Percentiles rank a stretch among this genome's conserved stretches.
phyloP scores from a whole-genome alignment of 805 yeast species.

The Scheffersomyces amazonensis region DNA sequence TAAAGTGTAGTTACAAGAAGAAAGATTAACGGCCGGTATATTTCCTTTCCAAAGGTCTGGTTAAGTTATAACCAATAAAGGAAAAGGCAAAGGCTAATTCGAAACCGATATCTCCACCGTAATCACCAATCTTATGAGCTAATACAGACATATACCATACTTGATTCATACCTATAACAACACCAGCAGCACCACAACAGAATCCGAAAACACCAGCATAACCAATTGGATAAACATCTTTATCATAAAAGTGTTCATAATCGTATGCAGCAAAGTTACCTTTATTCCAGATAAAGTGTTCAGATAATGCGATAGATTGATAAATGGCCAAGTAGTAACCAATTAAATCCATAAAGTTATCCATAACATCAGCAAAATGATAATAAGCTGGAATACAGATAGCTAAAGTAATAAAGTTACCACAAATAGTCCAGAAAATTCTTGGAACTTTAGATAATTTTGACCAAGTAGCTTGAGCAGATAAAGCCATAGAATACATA shows the following conservation, averaged over 20 bases:
- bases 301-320: constrained; percentile 70
- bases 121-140: constrained; percentile 56
- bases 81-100: constrained; percentile 71
- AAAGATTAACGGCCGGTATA: constrained; percentile 24
- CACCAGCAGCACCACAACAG: constrained; percentile 83
- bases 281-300: constrained; percentile 76
- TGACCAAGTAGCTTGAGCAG: constrained; percentile 83
- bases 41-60: constrained; percentile 66
- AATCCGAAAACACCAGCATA: constrained; percentile 75
- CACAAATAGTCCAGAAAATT: constrained; percentile 74
- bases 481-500: constrained; percentile 85
- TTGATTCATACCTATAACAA: constrained; percentile 84
- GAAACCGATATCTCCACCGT: constrained; percentile 86
- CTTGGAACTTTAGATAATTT: constrained; percentile 75
- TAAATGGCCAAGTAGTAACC: constrained; percentile 90
- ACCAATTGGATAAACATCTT: constrained; percentile 66
- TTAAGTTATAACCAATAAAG: constrained; percentile 54
- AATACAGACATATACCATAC: constrained; percentile 78
- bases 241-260: constrained; percentile 58
- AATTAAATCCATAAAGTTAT: constrained; percentile 85
- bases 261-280: constrained; percentile 61
- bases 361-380: constrained; percentile 68
- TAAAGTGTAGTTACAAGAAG: no score
- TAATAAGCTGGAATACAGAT: constrained; percentile 88
- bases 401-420: constrained; percentile 75